These are phyloP conservation scores for Glycine latifolia DNA, from an alignment of 306 rosid species.

Conservation along the genomic window DNA sequence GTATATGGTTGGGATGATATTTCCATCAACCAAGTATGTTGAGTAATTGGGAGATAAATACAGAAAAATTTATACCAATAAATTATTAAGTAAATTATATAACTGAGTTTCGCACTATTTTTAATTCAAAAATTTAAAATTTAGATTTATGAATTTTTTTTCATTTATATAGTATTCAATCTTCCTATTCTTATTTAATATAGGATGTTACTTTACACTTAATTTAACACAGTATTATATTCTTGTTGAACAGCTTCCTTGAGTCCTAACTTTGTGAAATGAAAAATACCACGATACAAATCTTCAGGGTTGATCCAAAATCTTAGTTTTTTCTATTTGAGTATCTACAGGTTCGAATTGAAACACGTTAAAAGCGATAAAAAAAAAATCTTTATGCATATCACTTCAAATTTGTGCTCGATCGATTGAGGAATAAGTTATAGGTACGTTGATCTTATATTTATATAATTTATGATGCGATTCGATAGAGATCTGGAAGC, in stretches of 20 bases:
- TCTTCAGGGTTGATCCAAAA: not conserved
- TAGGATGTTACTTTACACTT: too few species aligned
- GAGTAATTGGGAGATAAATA: too few species aligned
- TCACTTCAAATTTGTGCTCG: constrained; percentile 27
- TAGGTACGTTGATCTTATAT: not conserved
- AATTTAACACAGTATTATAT: constrained; percentile 31
- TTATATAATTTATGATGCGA: not conserved
- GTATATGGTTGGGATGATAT: not conserved
- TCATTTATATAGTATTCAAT: too few species aligned
- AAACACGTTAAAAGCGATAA: not conserved
- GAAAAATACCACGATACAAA: constrained; percentile 41
- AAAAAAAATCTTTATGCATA: constrained; percentile 2
- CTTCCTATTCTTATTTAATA: too few species aligned
- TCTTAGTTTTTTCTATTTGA: constrained; percentile 19
- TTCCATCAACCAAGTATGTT: not conserved
- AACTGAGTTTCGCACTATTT: too few species aligned
- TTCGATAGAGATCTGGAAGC: not conserved
- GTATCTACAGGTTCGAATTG: not conserved
- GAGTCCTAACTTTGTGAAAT: not conserved
- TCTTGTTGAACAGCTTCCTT: constrained; percentile 1
- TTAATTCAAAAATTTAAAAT: too few species aligned
- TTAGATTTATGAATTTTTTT: too few species aligned
- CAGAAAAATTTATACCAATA: too few species aligned
- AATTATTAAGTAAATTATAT: too few species aligned
- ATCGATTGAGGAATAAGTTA: constrained; percentile 22